These are phyloP conservation scores for Tillandsia fasciculata DNA, from an alignment of 176 grass and related monocot species.

Conservation along the genomic window DNA sequence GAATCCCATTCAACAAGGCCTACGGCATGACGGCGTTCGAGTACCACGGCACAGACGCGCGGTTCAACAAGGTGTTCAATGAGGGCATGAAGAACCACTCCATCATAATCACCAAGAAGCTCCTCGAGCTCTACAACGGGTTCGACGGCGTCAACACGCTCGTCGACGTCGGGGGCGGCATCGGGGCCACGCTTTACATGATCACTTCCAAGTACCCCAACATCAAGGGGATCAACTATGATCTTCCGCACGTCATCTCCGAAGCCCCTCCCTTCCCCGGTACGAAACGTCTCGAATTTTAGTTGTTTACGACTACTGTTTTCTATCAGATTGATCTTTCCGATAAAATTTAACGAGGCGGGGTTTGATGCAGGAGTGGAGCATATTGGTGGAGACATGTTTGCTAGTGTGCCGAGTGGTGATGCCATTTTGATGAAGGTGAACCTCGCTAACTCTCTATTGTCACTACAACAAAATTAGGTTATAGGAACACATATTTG, in stretches of 20 bases:
- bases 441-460: neutral
- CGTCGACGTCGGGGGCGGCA: constrained; percentile 84
- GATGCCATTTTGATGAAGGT: constrained; percentile 95
- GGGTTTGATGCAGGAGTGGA: constrained; percentile 27
- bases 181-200: constrained; percentile 65
- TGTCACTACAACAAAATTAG: too few relatives aligned
- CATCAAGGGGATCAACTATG: constrained; percentile 67
- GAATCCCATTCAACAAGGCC: constrained; percentile 97
- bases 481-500: too few relatives aligned
- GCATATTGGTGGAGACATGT: constrained; percentile 90
- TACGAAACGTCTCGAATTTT: neutral
- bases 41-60: constrained; percentile 71
- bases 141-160: constrained; percentile 52
- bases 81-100: constrained; percentile 94
- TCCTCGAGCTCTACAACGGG: constrained; percentile 62
- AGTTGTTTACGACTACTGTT: neutral
- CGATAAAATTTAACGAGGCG: too few relatives aligned
- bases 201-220: constrained; percentile 36
- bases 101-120: constrained; percentile 80
- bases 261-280: constrained; percentile 75
- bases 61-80: constrained; percentile 97
- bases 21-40: constrained; percentile 91
- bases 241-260: constrained; percentile 94
- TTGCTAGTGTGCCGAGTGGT: constrained; percentile 40
- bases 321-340: too few relatives aligned